A percentile compares a stretch with the other conserved stretches of the same genome.
phyloP scores from a whole-genome alignment of 2,329 filamentous ascomycete genomes.

The Cordyceps cateniannulata region DNA sequence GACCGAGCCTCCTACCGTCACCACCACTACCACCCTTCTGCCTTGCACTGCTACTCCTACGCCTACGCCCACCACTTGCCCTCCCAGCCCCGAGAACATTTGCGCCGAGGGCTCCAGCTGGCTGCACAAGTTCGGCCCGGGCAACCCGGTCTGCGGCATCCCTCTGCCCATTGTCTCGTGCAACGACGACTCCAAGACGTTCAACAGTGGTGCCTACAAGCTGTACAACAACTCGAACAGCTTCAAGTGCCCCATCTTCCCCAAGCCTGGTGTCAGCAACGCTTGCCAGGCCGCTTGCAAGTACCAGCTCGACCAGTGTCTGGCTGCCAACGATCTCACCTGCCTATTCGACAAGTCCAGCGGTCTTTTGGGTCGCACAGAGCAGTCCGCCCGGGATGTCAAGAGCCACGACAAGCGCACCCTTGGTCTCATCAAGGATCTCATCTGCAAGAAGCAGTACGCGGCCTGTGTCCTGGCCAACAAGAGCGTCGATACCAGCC shows the following conservation, averaged over 20 bases:
- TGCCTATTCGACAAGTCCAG: slow-evolving; percentile 6
- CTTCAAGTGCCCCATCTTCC: slow-evolving; percentile 3
- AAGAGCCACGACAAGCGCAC: slow-evolving; percentile 8
- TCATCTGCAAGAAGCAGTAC: slow-evolving; percentile 12
- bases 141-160: slow-evolving; percentile 7
- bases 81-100: slow-evolving; percentile 10
- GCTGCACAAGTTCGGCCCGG: slow-evolving; percentile 7
- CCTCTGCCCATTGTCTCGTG: slow-evolving; percentile 11
- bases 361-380: background rate
- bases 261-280: slow-evolving; percentile 1
- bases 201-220: background rate
- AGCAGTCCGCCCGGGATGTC: background rate
- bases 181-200: slow-evolving; percentile 1
- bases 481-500: background rate
- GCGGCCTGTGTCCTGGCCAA: slow-evolving; percentile 9
- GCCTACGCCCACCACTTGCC: slow-evolving; percentile 5
- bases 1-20: background rate
- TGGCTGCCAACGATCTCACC: background rate
- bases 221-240: slow-evolving; percentile 6
- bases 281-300: slow-evolving; percentile 11
- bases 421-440: slow-evolving; percentile 1
- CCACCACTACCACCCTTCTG: background rate
- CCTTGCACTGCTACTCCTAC: background rate
- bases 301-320: slow-evolving; percentile 9
- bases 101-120: slow-evolving; percentile 8